phyloP scores from a whole-genome alignment of 2,329 filamentous ascomycete species.

The Cucurbitaria berberidis region DNA sequence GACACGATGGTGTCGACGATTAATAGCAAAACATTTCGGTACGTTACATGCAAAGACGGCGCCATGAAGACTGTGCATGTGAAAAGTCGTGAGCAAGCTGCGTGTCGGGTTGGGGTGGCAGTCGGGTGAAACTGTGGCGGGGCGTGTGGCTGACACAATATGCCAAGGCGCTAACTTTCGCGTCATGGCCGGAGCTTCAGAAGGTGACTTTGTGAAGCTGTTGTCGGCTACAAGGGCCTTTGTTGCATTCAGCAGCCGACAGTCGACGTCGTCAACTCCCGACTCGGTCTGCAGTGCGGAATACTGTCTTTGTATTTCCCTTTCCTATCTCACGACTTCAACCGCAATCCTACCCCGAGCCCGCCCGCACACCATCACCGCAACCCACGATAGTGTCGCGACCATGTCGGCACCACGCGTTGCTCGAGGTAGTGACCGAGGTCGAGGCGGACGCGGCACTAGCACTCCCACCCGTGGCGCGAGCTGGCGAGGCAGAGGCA shows the following conservation, averaged over 20 bases:
- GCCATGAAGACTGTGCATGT: not conserved
- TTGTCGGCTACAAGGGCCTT: conserved; percentile 24
- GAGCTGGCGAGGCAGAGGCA: conserved; percentile 23
- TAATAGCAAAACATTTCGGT: conserved; percentile 22
- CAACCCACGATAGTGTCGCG: conserved; percentile 18
- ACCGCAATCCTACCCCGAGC: not conserved
- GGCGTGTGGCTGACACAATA: conserved; percentile 3
- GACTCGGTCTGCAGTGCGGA: conserved; percentile 20
- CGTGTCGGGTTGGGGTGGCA: not conserved
- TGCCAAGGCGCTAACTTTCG: conserved; percentile 21
- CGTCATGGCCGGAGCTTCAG: conserved; percentile 11
- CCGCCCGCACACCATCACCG: conserved; percentile 21
- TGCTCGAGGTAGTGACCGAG: conserved; percentile 19
- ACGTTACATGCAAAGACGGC: conserved; percentile 11
- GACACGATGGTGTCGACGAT: conserved; percentile 11
- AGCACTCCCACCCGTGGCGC: conserved; percentile 10
- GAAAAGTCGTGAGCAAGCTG: not conserved
- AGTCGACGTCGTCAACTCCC: conserved; percentile 23
- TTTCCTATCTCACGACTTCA: not conserved
- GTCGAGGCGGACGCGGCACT: conserved; percentile 18
- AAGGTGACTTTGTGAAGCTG: conserved; percentile 14
- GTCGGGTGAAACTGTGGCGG: not conserved
- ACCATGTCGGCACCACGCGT: conserved; percentile 40
- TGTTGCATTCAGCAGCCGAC: conserved; percentile 26
- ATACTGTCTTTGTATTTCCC: not conserved